phyloP scores from a whole-genome alignment of 495 filamentous ascomycete species.

The Tuber melanosporum region DNA sequence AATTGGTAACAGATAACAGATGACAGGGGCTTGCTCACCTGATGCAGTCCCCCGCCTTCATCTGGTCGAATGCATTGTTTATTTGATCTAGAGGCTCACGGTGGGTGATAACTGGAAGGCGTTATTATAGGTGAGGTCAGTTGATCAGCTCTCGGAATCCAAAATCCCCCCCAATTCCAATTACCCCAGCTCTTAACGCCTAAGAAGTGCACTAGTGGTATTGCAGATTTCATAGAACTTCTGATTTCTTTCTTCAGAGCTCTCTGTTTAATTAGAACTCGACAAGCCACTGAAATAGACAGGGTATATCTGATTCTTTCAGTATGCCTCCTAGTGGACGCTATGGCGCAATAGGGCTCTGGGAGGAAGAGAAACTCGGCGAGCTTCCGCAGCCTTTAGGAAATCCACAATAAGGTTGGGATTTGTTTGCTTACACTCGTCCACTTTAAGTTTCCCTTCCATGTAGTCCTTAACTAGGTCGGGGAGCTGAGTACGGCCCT shows the following conservation, averaged over 20 bases:
- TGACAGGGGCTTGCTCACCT: constrained; percentile 53
- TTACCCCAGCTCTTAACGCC: not conserved
- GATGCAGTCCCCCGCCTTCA: constrained; percentile 95
- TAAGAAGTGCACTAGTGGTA: not conserved
- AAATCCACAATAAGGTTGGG: not conserved
- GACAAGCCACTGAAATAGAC: too few relatives aligned
- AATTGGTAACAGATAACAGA: not conserved
- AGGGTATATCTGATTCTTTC: too few relatives aligned
- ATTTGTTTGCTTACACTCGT: constrained; percentile 57
- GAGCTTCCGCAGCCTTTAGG: not conserved
- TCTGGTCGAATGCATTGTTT: constrained; percentile 82
- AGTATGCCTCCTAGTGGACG: too few relatives aligned
- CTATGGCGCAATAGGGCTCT: too few relatives aligned
- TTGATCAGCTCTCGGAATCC: not conserved
- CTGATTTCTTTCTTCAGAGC: too few relatives aligned
- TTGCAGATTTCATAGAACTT: not conserved
- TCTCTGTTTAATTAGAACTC: too few relatives aligned
- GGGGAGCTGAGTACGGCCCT: constrained; percentile 87
- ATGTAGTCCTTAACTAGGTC: constrained; percentile 87
- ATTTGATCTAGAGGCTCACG: constrained; percentile 71
- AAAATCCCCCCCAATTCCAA: not conserved
- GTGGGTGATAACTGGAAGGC: constrained; percentile 74
- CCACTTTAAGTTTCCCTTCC: constrained; percentile 85
- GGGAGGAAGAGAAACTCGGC: too few relatives aligned
- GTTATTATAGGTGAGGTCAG: constrained; percentile 8